These are phyloP conservation scores for Syzygium syzygioides DNA, from an alignment of 441 rosid species.

Conservation along the genomic window DNA sequence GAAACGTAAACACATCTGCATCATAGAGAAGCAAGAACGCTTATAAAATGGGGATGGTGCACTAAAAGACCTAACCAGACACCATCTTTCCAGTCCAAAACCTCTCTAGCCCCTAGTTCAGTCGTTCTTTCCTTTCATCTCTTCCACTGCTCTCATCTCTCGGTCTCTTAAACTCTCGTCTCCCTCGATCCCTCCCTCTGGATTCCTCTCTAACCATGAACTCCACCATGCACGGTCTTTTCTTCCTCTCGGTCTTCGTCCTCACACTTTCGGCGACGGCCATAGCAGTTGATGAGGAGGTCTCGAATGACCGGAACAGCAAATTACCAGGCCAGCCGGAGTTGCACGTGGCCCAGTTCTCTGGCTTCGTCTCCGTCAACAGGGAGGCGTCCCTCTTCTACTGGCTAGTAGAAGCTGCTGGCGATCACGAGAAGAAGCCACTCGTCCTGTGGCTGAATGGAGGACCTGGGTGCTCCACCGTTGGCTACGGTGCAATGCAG, in stretches of 20 bases:
- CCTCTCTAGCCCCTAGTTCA: neutral
- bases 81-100: neutral
- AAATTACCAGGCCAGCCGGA: neutral
- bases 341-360: neutral
- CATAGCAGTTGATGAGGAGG: neutral
- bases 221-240: neutral
- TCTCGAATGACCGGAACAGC: neutral
- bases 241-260: neutral
- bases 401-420: neutral
- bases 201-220: neutral
- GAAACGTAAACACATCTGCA: neutral
- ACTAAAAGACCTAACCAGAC: neutral
- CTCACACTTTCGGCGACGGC: neutral
- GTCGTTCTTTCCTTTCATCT: neutral
- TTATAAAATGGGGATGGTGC: neutral
- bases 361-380: neutral
- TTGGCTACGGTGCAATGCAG: neutral
- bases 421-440: neutral
- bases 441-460: neutral
- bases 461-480: neutral
- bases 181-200: neutral
- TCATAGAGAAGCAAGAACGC: neutral
- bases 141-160: neutral
- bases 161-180: neutral
- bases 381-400: neutral